A percentile compares a stretch with the other conserved stretches of the same genome.
Conservation (phyloP, 805 yeast species). For the Kuraishia cidri region DNA sequence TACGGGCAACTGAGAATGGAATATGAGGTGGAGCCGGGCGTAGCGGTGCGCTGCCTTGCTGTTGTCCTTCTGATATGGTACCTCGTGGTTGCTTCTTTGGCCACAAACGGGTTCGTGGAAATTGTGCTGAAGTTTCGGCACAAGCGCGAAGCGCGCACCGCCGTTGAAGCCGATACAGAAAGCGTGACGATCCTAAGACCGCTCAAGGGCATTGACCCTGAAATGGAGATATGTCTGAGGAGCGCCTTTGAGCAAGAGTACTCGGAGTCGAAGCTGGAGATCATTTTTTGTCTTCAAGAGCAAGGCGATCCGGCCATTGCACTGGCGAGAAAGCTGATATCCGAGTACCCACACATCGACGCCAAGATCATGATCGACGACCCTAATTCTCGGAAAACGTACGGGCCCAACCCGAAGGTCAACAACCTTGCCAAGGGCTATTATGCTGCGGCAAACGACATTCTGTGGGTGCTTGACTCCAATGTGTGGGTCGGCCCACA, state of each 20-base stretch:
- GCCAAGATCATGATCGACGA: conserved; percentile 49
- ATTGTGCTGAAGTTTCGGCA: conserved; percentile 13
- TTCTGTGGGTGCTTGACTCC: conserved; percentile 80
- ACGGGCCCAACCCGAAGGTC: conserved; percentile 86
- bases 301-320: conserved; percentile 56
- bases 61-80: conserved; percentile 15
- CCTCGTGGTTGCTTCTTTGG: conserved; percentile 15
- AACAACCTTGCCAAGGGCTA: conserved; percentile 83
- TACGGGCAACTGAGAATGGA: too few relatives aligned
- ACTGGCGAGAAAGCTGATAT: conserved; percentile 38
- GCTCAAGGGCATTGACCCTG: conserved; percentile 76
- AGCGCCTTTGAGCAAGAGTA: conserved; percentile 63
- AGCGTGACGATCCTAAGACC: conserved; percentile 80
- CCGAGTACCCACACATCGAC: conserved; percentile 46
- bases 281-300: conserved; percentile 69
- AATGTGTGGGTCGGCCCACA: conserved; percentile 73
- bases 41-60: conserved; percentile 6
- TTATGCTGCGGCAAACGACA: conserved; percentile 54
- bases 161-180: conserved; percentile 29
- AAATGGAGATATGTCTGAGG: conserved; percentile 56
- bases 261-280: conserved; percentile 50
- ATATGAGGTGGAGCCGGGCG: too few relatives aligned
- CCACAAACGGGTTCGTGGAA: conserved; percentile 18
- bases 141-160: conserved; percentile 13
- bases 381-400: conserved; percentile 28